Evolutionary conservation across 192 early-diverging fungal genomes (phyloP), one percentile per base, ranked within the genome.

Genomic region (Rhizophagus clarus): DNA sequence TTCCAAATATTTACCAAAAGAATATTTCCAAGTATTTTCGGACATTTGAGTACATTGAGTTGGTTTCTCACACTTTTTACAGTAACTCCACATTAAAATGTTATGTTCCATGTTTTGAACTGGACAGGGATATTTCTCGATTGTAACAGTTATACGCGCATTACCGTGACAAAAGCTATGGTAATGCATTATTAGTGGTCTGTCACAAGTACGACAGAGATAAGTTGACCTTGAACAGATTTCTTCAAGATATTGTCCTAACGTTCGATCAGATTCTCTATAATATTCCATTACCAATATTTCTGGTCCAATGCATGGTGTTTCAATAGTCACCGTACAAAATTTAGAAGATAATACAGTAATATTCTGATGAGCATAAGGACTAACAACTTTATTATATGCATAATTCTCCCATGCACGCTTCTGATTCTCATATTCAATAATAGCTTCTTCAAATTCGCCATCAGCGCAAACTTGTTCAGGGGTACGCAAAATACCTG

Each of bases 1-100:
- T 82, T 99, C 98, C 28, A 99, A 84, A 81, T 94, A 99, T 85
- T 99, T 99, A 71, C 96, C 98, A 88, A 98, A 97, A 12, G 98
- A 99, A 80, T 96, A 97, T 62, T 95, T 94, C 93, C 94, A 96
- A 24, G 95, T 90, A 61, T 95, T 93, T 32, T 93, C 92, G 0
- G 96, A 94, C 88, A 99, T 93, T 22, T 89, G 89, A 0, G 93
- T 87, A 0, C 90, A 87, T 0, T 93, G 95, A 0, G 96, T 96
- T 15, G 85, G 81, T 31, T 87, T 87, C 1, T 87, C 42, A 84
- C 97, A 98, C 10, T 91, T 79, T 70, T 88, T 89, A 84, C 98
- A 99, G 72, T 87, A 86, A 78, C 90, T 92, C 96, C 96, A 99
- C 95, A 97, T 97, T 45, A 96, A 82, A 37, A 98, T 93, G 61